A percentile compares a stretch with the other conserved stretches of the same genome.
Evolutionary conservation across 2,329 filamentous ascomycete species (phyloP).

Genomic region (Trichoderma sp.): DNA sequence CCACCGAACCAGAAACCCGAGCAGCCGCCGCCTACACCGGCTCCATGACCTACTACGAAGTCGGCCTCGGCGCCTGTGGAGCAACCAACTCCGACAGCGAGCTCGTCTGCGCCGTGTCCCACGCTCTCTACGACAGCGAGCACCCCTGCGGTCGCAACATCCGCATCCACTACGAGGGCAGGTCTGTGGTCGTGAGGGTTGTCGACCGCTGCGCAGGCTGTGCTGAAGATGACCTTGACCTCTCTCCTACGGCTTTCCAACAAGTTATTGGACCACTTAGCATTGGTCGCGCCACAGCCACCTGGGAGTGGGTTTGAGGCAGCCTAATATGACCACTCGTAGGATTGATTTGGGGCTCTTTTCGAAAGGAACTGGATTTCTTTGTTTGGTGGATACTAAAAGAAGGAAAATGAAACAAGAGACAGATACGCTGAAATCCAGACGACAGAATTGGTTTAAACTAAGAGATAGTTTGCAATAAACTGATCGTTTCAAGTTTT

Average conservation of each 20-base stretch:
- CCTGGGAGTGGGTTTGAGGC: conserved; percentile 38
- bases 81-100: conserved; percentile 57
- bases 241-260: conserved; percentile 53
- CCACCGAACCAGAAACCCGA: background rate
- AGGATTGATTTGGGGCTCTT: background rate
- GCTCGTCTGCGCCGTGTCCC: conserved; percentile 67
- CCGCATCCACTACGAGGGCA: conserved; percentile 56
- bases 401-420: background rate
- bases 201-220: conserved; percentile 68
- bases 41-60: conserved; percentile 59
- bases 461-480: background rate
- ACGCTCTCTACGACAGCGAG: conserved; percentile 66
- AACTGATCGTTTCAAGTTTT: background rate
- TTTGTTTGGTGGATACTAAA: background rate
- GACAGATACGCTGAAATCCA: background rate
- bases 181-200: conserved; percentile 62
- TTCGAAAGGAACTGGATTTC: background rate
- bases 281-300: conserved; percentile 33
- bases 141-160: conserved; percentile 66
- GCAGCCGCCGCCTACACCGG: conserved; percentile 21
- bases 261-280: conserved; percentile 44
- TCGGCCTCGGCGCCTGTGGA: conserved; percentile 71
- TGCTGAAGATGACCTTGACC: conserved; percentile 51
- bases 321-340: background rate
- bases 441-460: too few species aligned